Evolutionary conservation across 345 rosid species (phyloP).

Genomic region (Orychophragmus violaceus): DNA sequence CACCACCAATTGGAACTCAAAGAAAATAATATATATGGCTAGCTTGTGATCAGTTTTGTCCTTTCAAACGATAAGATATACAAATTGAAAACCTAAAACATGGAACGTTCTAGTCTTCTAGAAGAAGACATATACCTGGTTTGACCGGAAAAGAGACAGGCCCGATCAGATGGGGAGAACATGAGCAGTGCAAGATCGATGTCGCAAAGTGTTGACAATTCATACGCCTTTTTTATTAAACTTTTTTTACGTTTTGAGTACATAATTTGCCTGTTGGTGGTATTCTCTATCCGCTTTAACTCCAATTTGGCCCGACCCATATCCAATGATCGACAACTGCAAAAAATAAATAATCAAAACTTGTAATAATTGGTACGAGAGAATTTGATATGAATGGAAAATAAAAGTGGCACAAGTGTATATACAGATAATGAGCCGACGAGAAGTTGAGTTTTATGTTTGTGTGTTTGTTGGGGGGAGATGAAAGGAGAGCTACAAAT

Average conservation of each 20-base stretch:
- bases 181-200: constrained; percentile 56
- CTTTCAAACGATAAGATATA: no score
- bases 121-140: no score
- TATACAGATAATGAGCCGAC: background rate
- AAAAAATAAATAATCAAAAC: background rate
- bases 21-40: no score
- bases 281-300: constrained; percentile 50
- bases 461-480: background rate
- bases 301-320: constrained; percentile 52
- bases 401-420: background rate
- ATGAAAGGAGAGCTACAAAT: background rate
- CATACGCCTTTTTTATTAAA: constrained; percentile 53
- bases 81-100: background rate
- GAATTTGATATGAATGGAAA: background rate
- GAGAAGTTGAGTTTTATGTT: background rate
- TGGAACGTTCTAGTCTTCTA: no score
- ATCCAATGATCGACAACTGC: constrained; percentile 11
- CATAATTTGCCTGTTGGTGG: constrained; percentile 46
- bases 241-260: constrained; percentile 54
- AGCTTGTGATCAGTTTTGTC: no score
- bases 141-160: constrained; percentile 46
- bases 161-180: constrained; percentile 60
- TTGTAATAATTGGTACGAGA: background rate
- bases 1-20: no score
- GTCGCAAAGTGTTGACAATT: constrained; percentile 53